A percentile compares a stretch with the other conserved stretches of the same genome.
phyloP scores from a whole-genome alignment of 441 rosid species.

The Bruguiera hainesii region DNA sequence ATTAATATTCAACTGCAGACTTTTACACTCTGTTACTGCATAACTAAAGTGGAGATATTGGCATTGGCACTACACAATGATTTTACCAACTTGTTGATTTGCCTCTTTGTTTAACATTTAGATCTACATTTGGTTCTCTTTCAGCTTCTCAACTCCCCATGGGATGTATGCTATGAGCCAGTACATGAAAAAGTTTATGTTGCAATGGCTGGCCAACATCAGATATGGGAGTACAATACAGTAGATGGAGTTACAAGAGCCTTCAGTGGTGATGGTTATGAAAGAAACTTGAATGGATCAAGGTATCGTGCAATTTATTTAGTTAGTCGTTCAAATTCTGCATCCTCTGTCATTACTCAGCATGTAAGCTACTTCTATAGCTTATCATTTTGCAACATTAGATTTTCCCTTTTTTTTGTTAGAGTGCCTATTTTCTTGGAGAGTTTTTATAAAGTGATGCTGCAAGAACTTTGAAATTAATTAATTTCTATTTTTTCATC shows the following conservation, averaged over 20 bases:
- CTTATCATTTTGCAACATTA: neutral
- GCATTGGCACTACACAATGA: slow-evolving; percentile 4
- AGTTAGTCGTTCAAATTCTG: slow-evolving; percentile 1
- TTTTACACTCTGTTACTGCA: slow-evolving; percentile 7
- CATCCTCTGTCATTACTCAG: slow-evolving; percentile 7
- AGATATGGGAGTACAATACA: slow-evolving; percentile 84
- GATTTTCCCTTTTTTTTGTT: neutral
- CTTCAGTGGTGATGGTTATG: slow-evolving; percentile 93
- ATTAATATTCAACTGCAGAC: slow-evolving; percentile 6
- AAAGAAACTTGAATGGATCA: slow-evolving; percentile 91
- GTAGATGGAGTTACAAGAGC: slow-evolving; percentile 62
- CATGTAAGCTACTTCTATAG: neutral
- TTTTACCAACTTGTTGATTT: slow-evolving; percentile 7
- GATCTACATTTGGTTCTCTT: slow-evolving; percentile 12
- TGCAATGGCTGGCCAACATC: slow-evolving; percentile 99
- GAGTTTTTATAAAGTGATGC: neutral
- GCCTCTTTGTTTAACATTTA: slow-evolving; percentile 16
- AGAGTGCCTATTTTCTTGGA: neutral
- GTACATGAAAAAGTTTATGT: slow-evolving; percentile 69
- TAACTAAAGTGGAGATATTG: slow-evolving; percentile 6
- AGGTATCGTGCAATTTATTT: slow-evolving; percentile 40
- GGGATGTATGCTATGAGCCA: slow-evolving; percentile 89
- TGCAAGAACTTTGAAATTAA: slow-evolving; percentile 7
- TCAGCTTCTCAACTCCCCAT: slow-evolving; percentile 95
- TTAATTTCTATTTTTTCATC: slow-evolving; percentile 16